Conservation (phyloP, 352 stramenopile species). For the Pilasporangium apinafurcum region DNA sequence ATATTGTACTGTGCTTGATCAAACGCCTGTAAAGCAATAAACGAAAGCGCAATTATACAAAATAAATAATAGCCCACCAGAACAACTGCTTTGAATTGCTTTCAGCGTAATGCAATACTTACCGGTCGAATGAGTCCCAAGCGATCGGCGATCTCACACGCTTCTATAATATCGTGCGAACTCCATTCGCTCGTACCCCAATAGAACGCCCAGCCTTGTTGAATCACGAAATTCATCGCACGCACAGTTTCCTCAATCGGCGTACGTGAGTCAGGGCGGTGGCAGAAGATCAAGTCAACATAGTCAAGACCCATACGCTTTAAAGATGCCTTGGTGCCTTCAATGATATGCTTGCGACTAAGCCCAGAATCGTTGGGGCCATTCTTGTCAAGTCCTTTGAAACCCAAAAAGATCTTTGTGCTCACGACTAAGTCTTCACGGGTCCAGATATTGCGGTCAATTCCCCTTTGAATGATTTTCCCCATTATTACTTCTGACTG, state of each 20-base stretch:
- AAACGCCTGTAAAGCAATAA: constrained; percentile 20
- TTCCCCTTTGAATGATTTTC: constrained; percentile 13
- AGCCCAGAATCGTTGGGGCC: too few relatives aligned
- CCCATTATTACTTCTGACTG: constrained; percentile 17
- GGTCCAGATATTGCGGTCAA: constrained; percentile 3
- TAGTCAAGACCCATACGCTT: too few relatives aligned
- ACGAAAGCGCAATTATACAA: too few relatives aligned
- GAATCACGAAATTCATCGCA: constrained; percentile 41
- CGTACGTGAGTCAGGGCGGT: constrained; percentile 21
- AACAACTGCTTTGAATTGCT: too few relatives aligned
- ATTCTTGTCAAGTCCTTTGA: too few relatives aligned
- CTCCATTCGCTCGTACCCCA: constrained; percentile 54
- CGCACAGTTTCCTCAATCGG: constrained; percentile 40
- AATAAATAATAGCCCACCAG: too few relatives aligned
- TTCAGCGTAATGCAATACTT: too few relatives aligned
- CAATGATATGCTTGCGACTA: too few relatives aligned
- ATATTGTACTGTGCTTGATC: constrained; percentile 73
- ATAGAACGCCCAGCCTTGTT: constrained; percentile 31
- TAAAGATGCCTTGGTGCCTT: too few relatives aligned
- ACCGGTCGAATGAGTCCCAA: constrained; percentile 17
- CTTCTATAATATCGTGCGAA: constrained; percentile 35
- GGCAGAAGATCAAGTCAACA: constrained; percentile 30
- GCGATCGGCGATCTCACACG: constrained; percentile 24
- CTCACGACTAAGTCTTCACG: constrained; percentile 24
- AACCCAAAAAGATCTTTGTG: constrained; percentile 27